Evolutionary conservation across 495 filamentous ascomycete species (phyloP).

Genomic region (Penicillium argentinense): DNA sequence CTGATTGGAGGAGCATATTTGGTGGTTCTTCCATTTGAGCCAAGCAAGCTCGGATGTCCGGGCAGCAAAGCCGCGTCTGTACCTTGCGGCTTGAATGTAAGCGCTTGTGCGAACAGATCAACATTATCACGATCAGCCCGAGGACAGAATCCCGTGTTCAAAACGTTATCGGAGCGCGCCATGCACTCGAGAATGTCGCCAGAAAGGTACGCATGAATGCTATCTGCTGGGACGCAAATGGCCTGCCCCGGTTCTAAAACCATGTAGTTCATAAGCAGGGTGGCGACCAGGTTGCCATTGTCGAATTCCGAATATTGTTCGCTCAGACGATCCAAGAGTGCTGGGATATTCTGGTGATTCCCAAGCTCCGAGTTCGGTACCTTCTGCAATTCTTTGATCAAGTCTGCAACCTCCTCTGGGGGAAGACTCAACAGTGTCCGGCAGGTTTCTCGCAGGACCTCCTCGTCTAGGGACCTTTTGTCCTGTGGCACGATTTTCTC

Average conservation of each 20-base stretch:
- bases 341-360: conserved; percentile 51
- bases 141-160: conserved; percentile 72
- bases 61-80: conserved; percentile 50
- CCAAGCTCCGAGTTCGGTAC: conserved; percentile 47
- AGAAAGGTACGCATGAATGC: conserved; percentile 73
- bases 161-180: conserved; percentile 74
- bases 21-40: conserved; percentile 52
- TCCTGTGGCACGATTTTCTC: conserved; percentile 50
- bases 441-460: conserved; percentile 56
- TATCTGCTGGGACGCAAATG: conserved; percentile 72
- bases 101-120: conserved; percentile 55
- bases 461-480: conserved; percentile 54
- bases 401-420: conserved; percentile 46
- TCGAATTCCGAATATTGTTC: conserved; percentile 56
- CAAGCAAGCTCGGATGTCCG: conserved; percentile 40
- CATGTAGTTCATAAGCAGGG: conserved; percentile 69
- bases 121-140: conserved; percentile 57
- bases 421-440: conserved; percentile 52
- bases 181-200: conserved; percentile 83
- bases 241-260: conserved; percentile 60
- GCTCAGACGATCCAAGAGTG: conserved; percentile 58
- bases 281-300: conserved; percentile 60
- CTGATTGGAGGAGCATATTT: conserved; percentile 64
- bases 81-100: conserved; percentile 61
- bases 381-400: conserved; percentile 46